Evolutionary conservation across 371 early-diverging fungal species (phyloP), one percentile per base, ranked within the genome.

Genomic region (Apophysomyces sp.): DNA sequence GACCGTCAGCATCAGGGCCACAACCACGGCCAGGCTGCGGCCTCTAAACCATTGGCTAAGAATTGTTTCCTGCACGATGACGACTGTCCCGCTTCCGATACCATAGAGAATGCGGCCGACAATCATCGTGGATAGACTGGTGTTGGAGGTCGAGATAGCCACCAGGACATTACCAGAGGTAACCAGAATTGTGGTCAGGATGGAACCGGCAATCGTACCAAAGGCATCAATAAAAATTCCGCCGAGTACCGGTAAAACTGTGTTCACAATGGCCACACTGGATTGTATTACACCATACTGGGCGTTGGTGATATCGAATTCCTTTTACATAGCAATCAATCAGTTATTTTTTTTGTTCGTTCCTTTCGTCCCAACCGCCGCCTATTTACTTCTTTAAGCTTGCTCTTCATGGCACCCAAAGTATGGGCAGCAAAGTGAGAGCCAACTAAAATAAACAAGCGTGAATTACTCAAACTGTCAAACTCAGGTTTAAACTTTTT

Each of bases 351-450:
- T n/a, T 26, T 24, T 27, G 4, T 31, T 34, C 26, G 5, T 16
- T 21, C 21, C 9, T 37, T 37, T 13, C n/a, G n/a, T 37, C 37
- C n/a, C n/a, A n/a, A n/a, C n/a, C n/a, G n/a, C n/a, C n/a, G 13
- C 9, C 52, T 32, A 8, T 57, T 52, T 80, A 86, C 89, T 74
- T 84, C 73, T 67, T 89, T 89, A 40, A 89, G 73, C 2, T 75
- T 86, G 11, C 80, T 76, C 67, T 89, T 89, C 74, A 89, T 72
- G 21, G 89, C 88, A 4, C 88, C 87, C 28, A 89, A 66, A 13
- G 90, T 89, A 67, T 89, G 89, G 36, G 88, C 89, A 27, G 90
- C 86, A 69, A 87, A 89, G 72, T 89, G 90, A 54, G 86, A 86
- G 37, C 90, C 90, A 53, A 89, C 89, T 89, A 65, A 41, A 57